Evolutionary conservation across 768 basidiomycete genomes (phyloP), one percentile per base, ranked within the genome.

Genomic region (Lactarius hengduanensis): DNA sequence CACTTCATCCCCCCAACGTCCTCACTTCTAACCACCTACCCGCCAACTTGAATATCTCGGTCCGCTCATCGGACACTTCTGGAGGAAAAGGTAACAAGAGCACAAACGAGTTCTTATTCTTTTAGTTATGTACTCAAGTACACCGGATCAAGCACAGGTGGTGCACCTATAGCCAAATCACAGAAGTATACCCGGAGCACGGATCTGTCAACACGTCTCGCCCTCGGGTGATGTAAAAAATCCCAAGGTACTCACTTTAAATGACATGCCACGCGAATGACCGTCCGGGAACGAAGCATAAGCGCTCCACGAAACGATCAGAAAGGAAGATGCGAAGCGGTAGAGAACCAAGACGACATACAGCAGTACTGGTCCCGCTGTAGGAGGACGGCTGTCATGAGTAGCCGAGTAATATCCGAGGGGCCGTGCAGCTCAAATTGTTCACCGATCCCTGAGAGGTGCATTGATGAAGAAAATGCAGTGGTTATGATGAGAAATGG

Each of bases 91-190:
- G 36, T 38, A 34, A 34, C 34, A 34, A 34, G 34, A 34, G 34
- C 40, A 10, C 6, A 53, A 63, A 45, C 1, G 10, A 38, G 11
- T 60, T 60, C 22, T 34, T 20, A 56, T 61, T 65, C 16, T 28
- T n/a, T 50, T 15, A 9, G 6, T 64, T 26, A 34, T 60, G 22
- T 61, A 61, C 60, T 22, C 65, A 62, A 66, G 56, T 53, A 62
- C 60, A 66, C 61, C 20, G 61, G 61, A 53, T 62, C 45, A n/a
- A 66, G 54, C 60, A 56, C 59, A 61, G 65, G 61, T 38, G 28
- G 16, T 62, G 50, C 61, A 62, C 65, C 65, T 22, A 54, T 58
- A 36, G 55, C 60, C 65, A 57, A 50, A 62, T 53, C 45, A 57
- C 38, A 43, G 60, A 26, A 61, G 60, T 45, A 62, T 61, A 66